Conservation (phyloP, 805 yeast genomes). For the Pichia gijzeniarum region DNA sequence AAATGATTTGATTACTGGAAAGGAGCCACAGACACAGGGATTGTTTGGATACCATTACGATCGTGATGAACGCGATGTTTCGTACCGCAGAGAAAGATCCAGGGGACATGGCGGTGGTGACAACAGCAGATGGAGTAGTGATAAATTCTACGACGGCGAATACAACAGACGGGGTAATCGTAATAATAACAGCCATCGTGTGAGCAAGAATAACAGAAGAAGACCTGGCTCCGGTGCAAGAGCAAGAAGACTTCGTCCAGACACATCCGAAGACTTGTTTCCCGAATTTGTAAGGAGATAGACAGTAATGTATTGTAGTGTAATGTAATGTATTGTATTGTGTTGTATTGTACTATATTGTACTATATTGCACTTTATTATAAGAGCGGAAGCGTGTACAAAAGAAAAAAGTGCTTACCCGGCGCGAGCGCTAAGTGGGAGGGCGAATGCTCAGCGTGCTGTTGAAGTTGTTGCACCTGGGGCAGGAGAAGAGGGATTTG, state of each 20-base stretch:
- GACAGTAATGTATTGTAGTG: too few relatives aligned
- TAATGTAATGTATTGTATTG: too few relatives aligned
- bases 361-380: too few relatives aligned
- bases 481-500: neutral
- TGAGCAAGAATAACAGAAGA: neutral
- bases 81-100: neutral
- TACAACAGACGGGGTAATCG: conserved; percentile 18
- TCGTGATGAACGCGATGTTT: neutral
- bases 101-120: neutral
- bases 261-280: conserved; percentile 7
- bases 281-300: conserved; percentile 7
- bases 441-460: too few relatives aligned
- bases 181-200: neutral
- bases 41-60: conserved; percentile 27
- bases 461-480: neutral
- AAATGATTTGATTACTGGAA: conserved; percentile 31
- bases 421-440: neutral
- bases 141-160: conserved; percentile 31
- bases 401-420: neutral
- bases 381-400: too few relatives aligned
- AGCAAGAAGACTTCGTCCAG: neutral
- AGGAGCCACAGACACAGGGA: conserved; percentile 32
- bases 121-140: conserved; percentile 25
- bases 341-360: too few relatives aligned
- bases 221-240: neutral